These are phyloP conservation scores for Vigna hirtella DNA, from an alignment of 306 rosid genomes.

Conservation along the genomic window DNA sequence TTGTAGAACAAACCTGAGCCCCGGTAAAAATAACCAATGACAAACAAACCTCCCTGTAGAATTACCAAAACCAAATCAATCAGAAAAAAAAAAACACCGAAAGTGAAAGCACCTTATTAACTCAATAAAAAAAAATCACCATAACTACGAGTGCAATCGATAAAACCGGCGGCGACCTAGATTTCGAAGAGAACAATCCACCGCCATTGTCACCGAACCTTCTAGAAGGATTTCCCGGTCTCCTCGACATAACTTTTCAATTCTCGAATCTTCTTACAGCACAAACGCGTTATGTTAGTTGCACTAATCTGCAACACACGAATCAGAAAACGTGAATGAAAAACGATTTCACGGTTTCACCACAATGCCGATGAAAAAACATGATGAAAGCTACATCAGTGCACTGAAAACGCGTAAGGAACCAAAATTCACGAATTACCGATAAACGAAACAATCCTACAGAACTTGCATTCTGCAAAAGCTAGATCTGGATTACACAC, in stretches of 20 bases:
- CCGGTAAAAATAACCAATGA: conserved; percentile 45
- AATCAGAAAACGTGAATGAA: background rate
- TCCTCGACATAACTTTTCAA: conserved; percentile 60
- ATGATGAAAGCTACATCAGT: background rate
- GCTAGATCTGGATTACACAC: conserved; percentile 47
- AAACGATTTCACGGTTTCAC: background rate
- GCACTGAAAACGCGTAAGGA: background rate
- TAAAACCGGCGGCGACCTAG: conserved; percentile 60
- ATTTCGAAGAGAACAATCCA: conserved; percentile 54
- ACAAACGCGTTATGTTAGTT: background rate
- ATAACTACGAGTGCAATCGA: conserved; percentile 52
- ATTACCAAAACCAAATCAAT: conserved; percentile 11
- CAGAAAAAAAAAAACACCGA: conserved; percentile 11
- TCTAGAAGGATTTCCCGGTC: conserved; percentile 60
- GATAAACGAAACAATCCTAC: conserved; percentile 21
- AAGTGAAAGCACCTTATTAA: background rate
- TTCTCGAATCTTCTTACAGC: background rate
- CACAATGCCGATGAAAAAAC: background rate
- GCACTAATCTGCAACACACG: conserved; percentile 36
- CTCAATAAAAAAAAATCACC: conserved; percentile 41
- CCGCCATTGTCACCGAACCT: conserved; percentile 62
- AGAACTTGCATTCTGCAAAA: conserved; percentile 41
- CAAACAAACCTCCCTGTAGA: conserved; percentile 46
- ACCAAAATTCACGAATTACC: conserved; percentile 39
- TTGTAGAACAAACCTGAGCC: conserved; percentile 46